phyloP scores from a whole-genome alignment of 1,139 yeast genomes.

The Kodamaea sp. region DNA sequence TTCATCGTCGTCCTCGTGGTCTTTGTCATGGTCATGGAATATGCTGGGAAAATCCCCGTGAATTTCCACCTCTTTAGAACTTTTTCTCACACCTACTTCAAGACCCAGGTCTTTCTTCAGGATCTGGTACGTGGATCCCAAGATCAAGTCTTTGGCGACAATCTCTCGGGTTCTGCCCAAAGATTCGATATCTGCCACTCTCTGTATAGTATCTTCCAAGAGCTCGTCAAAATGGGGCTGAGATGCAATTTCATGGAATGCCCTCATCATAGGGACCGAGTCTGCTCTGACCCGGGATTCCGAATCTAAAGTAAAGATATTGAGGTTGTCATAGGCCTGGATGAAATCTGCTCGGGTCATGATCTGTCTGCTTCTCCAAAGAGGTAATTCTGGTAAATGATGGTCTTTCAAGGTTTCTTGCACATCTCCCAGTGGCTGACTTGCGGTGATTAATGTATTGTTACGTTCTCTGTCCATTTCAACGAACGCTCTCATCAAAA shows the following conservation, averaged over 20 bases:
- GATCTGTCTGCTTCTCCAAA: slow-evolving; percentile 82
- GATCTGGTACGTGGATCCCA: slow-evolving; percentile 49
- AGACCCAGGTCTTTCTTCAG: slow-evolving; percentile 12
- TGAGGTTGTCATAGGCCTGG: slow-evolving; percentile 70
- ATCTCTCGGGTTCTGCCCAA: slow-evolving; percentile 79
- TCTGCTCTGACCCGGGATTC: slow-evolving; percentile 77
- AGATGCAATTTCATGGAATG: slow-evolving; percentile 74
- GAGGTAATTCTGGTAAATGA: slow-evolving; percentile 67
- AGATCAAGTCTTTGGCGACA: slow-evolving; percentile 68
- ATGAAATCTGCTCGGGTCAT: slow-evolving; percentile 86
- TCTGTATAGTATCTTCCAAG: slow-evolving; percentile 66
- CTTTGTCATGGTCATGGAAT: slow-evolving; percentile 15
- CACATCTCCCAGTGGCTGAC: slow-evolving; percentile 16
- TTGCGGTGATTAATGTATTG: slow-evolving; percentile 29
- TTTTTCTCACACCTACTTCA: slow-evolving; percentile 16
- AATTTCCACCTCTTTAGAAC: slow-evolving; percentile 21
- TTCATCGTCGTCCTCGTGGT: slow-evolving; percentile 32
- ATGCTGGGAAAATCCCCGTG: slow-evolving; percentile 23
- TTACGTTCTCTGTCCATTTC: slow-evolving; percentile 55
- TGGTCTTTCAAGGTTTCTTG: slow-evolving; percentile 36
- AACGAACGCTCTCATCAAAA: slow-evolving; percentile 70
- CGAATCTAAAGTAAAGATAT: slow-evolving; percentile 78
- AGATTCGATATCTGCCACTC: slow-evolving; percentile 77
- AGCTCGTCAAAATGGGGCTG: slow-evolving; percentile 72
- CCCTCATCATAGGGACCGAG: slow-evolving; percentile 87